Conservation (phyloP, 768 basidiomycete genomes). For the Nidularia pulvinata region DNA sequence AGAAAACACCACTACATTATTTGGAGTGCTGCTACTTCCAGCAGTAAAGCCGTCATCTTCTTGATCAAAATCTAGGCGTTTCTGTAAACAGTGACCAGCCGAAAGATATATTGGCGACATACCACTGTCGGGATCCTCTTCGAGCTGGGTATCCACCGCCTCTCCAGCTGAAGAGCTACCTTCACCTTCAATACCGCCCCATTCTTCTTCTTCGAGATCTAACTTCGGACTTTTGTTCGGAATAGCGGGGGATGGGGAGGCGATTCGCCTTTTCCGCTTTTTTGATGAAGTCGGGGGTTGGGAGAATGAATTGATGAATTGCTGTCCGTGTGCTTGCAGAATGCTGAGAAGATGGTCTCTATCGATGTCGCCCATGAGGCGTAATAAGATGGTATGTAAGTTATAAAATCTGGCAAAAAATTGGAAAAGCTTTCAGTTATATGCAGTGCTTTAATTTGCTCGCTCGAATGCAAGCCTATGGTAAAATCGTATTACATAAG, state of each 20-base stretch:
- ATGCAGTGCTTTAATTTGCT: too few relatives aligned
- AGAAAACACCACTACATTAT: conserved; percentile 61
- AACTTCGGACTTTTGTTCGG: conserved; percentile 3
- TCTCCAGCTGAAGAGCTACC: conserved; percentile 8
- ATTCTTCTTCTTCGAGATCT: conserved; percentile 32
- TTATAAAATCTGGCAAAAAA: too few relatives aligned
- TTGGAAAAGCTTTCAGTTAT: too few relatives aligned
- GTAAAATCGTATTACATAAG: not conserved
- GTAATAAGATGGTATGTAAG: conserved; percentile 1
- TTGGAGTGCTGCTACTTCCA: conserved; percentile 17
- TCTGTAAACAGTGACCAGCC: not conserved
- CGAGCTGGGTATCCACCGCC: conserved; percentile 10
- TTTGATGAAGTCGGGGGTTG: conserved; percentile 9
- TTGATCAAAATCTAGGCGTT: conserved; percentile 31
- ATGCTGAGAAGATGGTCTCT: conserved; percentile 34
- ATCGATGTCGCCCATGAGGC: conserved; percentile 20
- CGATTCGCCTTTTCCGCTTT: conserved; percentile 17
- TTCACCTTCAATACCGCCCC: conserved; percentile 29
- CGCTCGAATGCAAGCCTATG: too few relatives aligned
- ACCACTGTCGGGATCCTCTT: conserved; percentile 7
- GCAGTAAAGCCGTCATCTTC: conserved; percentile 45
- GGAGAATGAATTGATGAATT: conserved; percentile 43
- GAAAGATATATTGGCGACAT: not conserved
- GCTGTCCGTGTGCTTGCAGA: conserved; percentile 44
- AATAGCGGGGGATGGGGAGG: conserved; percentile 2